Evolutionary conservation across 1,284 basidiomycete genomes (phyloP).

Genomic region (Volvariella surrecta): DNA sequence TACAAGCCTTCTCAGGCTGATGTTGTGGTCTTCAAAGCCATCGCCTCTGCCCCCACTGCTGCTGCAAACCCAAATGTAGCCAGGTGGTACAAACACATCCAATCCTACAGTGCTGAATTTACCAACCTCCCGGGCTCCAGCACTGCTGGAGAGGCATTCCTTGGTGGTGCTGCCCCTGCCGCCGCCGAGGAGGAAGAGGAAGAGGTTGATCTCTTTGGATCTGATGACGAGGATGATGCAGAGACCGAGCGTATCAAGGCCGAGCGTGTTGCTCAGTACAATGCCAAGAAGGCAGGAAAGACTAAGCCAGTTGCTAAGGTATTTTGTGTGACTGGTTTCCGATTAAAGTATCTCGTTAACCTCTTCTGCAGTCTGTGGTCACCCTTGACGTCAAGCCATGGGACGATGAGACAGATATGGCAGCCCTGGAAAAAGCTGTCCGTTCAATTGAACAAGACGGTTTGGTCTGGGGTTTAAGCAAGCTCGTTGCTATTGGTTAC

Average conservation of each 20-base stretch:
- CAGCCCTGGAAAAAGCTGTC: conserved; percentile 73
- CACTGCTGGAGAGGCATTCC: conserved; percentile 71
- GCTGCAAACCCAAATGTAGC: conserved; percentile 70
- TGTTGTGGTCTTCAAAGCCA: conserved; percentile 85
- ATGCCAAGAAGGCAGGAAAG: conserved; percentile 90
- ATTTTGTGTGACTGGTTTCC: conserved; percentile 8
- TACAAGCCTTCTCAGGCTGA: conserved; percentile 96
- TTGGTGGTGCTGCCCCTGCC: conserved; percentile 35
- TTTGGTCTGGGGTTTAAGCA: conserved; percentile 91
- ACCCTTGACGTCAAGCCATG: conserved; percentile 98
- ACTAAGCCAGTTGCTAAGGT: conserved; percentile 88
- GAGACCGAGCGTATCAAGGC: conserved; percentile 95
- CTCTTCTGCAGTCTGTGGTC: conserved; percentile 66
- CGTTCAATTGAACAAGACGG: conserved; percentile 87
- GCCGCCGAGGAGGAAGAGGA: conserved; percentile 73
- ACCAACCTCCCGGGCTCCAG: conserved; percentile 77
- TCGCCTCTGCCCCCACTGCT: conserved; percentile 58
- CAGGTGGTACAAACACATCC: conserved; percentile 94
- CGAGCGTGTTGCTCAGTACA: conserved; percentile 92
- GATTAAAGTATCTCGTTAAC: conserved; percentile 8
- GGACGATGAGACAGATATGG: conserved; percentile 99
- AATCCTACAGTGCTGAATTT: conserved; percentile 79
- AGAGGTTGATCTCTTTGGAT: conserved; percentile 88
- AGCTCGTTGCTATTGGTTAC: conserved; percentile 90
- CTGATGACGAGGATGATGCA: conserved; percentile 86